Conservation (phyloP, 768 basidiomycete species). For the Gautieria morchelliformis region DNA sequence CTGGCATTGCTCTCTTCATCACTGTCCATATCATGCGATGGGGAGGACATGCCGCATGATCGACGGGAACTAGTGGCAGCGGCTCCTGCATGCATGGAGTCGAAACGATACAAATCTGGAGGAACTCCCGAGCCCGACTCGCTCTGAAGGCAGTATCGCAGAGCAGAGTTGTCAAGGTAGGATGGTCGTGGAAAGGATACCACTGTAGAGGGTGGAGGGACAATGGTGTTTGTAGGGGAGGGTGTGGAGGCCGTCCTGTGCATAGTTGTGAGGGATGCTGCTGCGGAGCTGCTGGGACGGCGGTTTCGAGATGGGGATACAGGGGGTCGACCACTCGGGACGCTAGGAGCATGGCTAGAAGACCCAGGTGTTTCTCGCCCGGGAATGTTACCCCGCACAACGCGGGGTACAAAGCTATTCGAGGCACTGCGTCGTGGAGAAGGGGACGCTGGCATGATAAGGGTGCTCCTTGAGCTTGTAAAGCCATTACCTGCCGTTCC, state of each 20-base stretch:
- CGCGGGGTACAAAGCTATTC: constrained; percentile 49
- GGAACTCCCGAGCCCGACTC: constrained; percentile 34
- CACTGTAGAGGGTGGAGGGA: constrained; percentile 23
- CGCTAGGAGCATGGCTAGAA: constrained; percentile 19
- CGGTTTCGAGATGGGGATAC: constrained; percentile 39
- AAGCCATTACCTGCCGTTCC: not conserved
- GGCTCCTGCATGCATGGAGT: constrained; percentile 10
- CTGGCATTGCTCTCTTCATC: constrained; percentile 52
- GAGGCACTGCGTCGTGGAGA: not conserved
- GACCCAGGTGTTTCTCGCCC: constrained; percentile 18
- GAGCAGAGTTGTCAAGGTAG: constrained; percentile 68
- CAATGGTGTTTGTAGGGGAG: constrained; percentile 21
- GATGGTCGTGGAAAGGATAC: constrained; percentile 53
- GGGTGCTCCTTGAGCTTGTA: not conserved
- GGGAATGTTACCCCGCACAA: constrained; percentile 49
- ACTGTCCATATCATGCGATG: constrained; percentile 34
- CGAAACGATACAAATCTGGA: constrained; percentile 10
- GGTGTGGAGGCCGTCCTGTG: constrained; percentile 15
- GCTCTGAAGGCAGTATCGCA: constrained; percentile 61
- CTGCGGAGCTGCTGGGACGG: constrained; percentile 23
- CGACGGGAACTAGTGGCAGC: not conserved
- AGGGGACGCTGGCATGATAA: not conserved
- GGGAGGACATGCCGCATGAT: not conserved
- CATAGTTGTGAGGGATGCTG: constrained; percentile 17
- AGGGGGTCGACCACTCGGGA: constrained; percentile 13